These are phyloP conservation scores for Wallacemonas sp. DNA, from an alignment of 208 protist species.

Conservation along the genomic window DNA sequence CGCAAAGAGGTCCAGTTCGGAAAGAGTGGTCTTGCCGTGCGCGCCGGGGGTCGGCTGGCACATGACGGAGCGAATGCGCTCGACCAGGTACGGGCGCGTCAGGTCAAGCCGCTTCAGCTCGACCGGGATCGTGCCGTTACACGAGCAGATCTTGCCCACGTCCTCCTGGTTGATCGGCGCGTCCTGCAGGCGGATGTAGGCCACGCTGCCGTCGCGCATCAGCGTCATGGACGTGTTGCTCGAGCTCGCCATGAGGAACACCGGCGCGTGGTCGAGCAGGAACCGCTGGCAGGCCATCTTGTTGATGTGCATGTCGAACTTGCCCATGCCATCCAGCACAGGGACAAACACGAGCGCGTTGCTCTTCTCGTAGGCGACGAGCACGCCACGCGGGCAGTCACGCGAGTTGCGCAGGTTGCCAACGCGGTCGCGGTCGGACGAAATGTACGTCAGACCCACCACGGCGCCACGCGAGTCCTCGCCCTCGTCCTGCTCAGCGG, in stretches of 20 bases:
- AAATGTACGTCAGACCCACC: conserved; percentile 50
- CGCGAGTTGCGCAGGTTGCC: conserved; percentile 38
- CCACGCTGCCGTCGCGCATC: conserved; percentile 48
- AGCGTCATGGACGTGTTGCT: conserved; percentile 54
- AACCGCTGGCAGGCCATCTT: conserved; percentile 23
- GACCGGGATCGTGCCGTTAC: conserved; percentile 34
- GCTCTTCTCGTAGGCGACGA: conserved; percentile 62
- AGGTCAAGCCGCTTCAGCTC: conserved; percentile 1
- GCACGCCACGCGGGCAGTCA: conserved; percentile 58
- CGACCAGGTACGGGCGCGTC: conserved; percentile 36
- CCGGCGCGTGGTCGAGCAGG: conserved; percentile 35
- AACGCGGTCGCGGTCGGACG: conserved; percentile 27
- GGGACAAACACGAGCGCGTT: conserved; percentile 60
- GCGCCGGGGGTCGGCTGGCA: conserved; percentile 11
- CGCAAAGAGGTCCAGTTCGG: conserved; percentile 63
- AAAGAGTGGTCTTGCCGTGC: conserved; percentile 20
- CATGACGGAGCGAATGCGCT: conserved; percentile 42
- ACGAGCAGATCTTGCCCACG: conserved; percentile 32
- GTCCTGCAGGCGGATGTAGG: conserved; percentile 38
- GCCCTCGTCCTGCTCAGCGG: conserved; percentile 3
- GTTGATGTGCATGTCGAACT: conserved; percentile 37
- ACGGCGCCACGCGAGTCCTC: conserved; percentile 43
- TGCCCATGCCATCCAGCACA: conserved; percentile 37
- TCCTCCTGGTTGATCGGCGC: conserved; percentile 6
- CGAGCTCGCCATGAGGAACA: conserved; percentile 45